Percentiles rank a stretch among this genome's conserved stretches.
Evolutionary conservation across 352 stramenopile species (phyloP).

Genomic region (Globisporangium radiosum): DNA sequence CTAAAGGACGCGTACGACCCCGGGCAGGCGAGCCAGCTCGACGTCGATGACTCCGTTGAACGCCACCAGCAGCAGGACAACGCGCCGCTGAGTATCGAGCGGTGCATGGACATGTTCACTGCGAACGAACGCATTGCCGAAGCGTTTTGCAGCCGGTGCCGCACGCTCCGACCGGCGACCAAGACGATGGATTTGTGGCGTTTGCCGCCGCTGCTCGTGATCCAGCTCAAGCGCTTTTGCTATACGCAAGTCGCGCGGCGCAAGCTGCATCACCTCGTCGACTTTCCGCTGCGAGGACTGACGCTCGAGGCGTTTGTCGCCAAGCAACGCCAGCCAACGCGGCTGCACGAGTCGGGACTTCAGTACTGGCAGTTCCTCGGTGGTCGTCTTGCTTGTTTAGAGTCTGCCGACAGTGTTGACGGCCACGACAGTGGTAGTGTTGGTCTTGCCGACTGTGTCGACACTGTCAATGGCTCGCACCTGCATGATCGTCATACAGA

Average conservation of each 20-base stretch:
- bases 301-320: conserved; percentile 83
- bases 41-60: conserved; percentile 58
- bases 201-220: conserved; percentile 96
- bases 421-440: neutral
- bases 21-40: conserved; percentile 77
- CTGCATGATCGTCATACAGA: neutral
- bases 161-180: conserved; percentile 88
- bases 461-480: neutral
- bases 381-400: conserved; percentile 33
- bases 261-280: conserved; percentile 95
- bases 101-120: conserved; percentile 85
- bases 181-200: conserved; percentile 98
- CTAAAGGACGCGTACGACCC: conserved; percentile 85
- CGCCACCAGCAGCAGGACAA: conserved; percentile 67
- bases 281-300: conserved; percentile 93
- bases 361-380: conserved; percentile 73
- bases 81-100: conserved; percentile 69
- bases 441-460: conserved; percentile 8
- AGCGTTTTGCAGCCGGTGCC: conserved; percentile 75
- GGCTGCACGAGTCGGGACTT: conserved; percentile 40
- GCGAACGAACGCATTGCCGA: conserved; percentile 75
- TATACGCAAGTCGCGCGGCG: conserved; percentile 89
- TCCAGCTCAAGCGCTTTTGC: conserved; percentile 99
- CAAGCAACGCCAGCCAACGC: conserved; percentile 37
- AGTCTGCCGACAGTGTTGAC: neutral